Evolutionary conservation across 2,329 filamentous ascomycete species (phyloP).

Genomic region (Chrysoporthe deuterocubensis): DNA sequence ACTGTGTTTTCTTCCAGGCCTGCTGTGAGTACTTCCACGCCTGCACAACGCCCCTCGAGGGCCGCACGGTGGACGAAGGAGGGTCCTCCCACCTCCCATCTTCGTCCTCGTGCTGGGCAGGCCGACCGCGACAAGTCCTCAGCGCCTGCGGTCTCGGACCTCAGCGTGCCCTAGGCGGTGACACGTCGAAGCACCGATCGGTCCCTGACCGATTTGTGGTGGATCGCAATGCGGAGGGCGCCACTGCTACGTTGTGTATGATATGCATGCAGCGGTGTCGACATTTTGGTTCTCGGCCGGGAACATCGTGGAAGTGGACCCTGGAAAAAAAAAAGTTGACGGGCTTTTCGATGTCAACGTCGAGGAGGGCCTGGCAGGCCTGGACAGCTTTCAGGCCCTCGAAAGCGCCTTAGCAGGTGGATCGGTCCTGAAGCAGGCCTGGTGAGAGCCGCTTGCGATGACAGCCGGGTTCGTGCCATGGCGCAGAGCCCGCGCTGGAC

Average conservation of each 20-base stretch:
- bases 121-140: not conserved
- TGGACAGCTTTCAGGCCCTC: not conserved
- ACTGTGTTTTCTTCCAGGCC: not conserved
- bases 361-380: not conserved
- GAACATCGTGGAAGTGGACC: not conserved
- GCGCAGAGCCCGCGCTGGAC: not conserved
- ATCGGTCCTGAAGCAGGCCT: not conserved
- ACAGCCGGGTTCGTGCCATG: not conserved
- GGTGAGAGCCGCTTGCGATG: not conserved
- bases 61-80: too few species aligned
- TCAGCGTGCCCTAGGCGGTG: not conserved
- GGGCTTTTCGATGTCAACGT: not conserved
- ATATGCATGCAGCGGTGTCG: conserved; percentile 9
- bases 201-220: conserved; percentile 20
- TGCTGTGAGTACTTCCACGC: not conserved
- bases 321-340: too few species aligned
- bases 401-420: not conserved
- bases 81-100: too few species aligned
- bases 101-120: not conserved
- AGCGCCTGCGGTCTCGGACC: conserved; percentile 1
- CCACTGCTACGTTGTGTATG: conserved; percentile 19
- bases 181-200: conserved; percentile 10
- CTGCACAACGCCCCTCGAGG: too few species aligned
- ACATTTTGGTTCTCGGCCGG: not conserved
- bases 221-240: conserved; percentile 19